Percentiles rank a stretch among this genome's conserved stretches.
These are phyloP conservation scores for Sporisorium exsertum DNA, from an alignment of 1,284 basidiomycete genomes.

Conservation along the genomic window DNA sequence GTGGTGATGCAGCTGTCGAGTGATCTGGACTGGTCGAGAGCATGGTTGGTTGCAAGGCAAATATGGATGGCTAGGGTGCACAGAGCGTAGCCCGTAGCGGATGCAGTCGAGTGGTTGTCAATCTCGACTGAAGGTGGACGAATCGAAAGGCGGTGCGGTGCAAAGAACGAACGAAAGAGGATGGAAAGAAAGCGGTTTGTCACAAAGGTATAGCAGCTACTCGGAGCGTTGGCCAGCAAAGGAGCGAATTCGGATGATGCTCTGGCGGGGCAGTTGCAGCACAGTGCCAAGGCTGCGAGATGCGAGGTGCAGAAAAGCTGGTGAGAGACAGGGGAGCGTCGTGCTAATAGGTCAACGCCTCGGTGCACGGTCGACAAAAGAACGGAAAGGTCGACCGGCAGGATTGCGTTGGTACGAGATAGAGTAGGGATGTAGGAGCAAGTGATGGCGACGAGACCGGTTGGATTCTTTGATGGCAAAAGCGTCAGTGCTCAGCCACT, in stretches of 20 bases:
- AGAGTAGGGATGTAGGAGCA: background rate
- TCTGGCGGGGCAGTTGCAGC: background rate
- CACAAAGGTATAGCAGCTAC: background rate
- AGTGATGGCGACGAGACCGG: conserved; percentile 6
- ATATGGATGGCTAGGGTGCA: background rate
- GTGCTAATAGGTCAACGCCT: background rate
- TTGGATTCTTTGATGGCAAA: background rate
- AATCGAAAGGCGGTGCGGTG: background rate
- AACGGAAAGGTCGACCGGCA: conserved; percentile 25
- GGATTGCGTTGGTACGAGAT: conserved; percentile 14
- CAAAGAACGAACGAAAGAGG: background rate
- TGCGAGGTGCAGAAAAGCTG: background rate
- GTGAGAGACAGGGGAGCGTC: background rate
- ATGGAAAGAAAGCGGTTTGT: too few relatives aligned
- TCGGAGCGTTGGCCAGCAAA: background rate
- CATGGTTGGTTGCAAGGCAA: conserved; percentile 33
- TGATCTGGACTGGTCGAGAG: conserved; percentile 39
- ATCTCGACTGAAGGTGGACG: background rate
- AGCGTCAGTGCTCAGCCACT: conserved; percentile 8
- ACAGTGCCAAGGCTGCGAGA: background rate
- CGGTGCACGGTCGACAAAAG: conserved; percentile 32
- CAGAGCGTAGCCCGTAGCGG: background rate
- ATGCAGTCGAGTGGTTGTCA: background rate
- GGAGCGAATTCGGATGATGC: background rate
- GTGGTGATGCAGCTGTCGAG: conserved; percentile 42